Base-by-base conservation (phyloP, 1,284 basidiomycete genomes). In the Cryptococcus deneoformans region DNA sequence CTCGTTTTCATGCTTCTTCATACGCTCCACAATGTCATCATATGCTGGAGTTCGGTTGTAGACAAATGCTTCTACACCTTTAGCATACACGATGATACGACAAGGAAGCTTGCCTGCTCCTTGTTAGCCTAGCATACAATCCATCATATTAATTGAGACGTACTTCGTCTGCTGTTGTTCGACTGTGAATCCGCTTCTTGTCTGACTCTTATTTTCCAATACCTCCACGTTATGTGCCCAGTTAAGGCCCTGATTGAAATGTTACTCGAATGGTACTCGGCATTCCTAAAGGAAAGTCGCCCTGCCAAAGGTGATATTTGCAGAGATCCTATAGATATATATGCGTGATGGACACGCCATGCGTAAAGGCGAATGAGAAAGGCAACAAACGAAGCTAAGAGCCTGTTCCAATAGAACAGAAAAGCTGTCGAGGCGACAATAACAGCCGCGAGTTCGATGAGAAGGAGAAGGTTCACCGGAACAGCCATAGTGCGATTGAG, bases 251-350 rank as follows among this genome's bases (percentile, higher is more conserved):
- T 85, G 48, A 93, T 81, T 8, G 88, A 90, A 73, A 94, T 87
- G 75, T 93, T 95, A 69, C 89, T 89, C 1, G 90, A 92, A 74
- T 94, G 86, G 72, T 95, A 96, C 36, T 84, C 81, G 29, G 94
- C 76, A 71, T 95, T 88, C 77, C 90, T 90, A 67, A 95, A 82
- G 12, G 92, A 82, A 54, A 97, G 86, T 62, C 91, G 81, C 14
- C 93, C 93, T 2, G 87, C 86, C 29, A 95, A 78, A n/a, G 92
- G 80, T 1, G 92, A 92, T 75, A 96, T 85, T 69, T 94, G 91
- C 42, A 94, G 83, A n/a, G 91, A 89, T 16, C 90, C 76, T 43
- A 78, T 73, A 34, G 62, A 57, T 35, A 78, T 66, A 58, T 77
- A 79, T 4, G 71, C 69, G 47, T 76, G 71, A 56, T 67, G 61